Base-by-base conservation (phyloP, 2,329 filamentous ascomycete species). In the Emericellopsis atlantica region DNA sequence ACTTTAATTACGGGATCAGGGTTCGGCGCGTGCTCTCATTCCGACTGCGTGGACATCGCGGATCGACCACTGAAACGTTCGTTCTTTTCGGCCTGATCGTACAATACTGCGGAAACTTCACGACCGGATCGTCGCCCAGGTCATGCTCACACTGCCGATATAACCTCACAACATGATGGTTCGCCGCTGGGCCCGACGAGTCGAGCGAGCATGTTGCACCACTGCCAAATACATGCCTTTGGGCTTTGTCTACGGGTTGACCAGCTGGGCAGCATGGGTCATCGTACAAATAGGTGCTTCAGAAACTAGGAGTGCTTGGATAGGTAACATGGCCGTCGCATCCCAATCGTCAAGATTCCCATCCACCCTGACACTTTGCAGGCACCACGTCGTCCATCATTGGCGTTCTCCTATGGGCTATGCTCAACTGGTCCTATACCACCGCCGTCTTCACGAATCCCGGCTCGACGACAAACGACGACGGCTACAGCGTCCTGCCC, bases 221-320 rank as follows among this genome's bases (percentile, higher is more conserved):
- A 75, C 79, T 45, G 71, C 83, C 40, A 84, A 78, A 22, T 95
- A 88, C 60, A 85, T 94, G 50, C 90, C 90, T n/a, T 70, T 96
- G 15, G 67, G 68, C 23, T 95, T 96, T 56, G 85, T 96, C 44
- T 95, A 95, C 55, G 74, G 82, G 42, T 61, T 95, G 49, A 90
- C 87, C n/a, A 83, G 83, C 10, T 98, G 92, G 92, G 89, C 87
- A 3, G 76, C 83, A n/a, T 95, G 84, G 72, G 88, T 95, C 8
- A 74, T 89, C 51, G 72, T 84, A 37, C 79, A 70, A 43, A 84
- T 95, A 44, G 84, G 85, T 40, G 69, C 72, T 23, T 65, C 62
- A 40, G 65, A 70, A 16, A 62, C 66, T 6, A 67, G 69, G 43
- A 72, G 65, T 39, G 56, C 58, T 14, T 79, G 74, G 73, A 68